phyloP scores from a whole-genome alignment of 305 asterid species.

The Fraxinus ornus region DNA sequence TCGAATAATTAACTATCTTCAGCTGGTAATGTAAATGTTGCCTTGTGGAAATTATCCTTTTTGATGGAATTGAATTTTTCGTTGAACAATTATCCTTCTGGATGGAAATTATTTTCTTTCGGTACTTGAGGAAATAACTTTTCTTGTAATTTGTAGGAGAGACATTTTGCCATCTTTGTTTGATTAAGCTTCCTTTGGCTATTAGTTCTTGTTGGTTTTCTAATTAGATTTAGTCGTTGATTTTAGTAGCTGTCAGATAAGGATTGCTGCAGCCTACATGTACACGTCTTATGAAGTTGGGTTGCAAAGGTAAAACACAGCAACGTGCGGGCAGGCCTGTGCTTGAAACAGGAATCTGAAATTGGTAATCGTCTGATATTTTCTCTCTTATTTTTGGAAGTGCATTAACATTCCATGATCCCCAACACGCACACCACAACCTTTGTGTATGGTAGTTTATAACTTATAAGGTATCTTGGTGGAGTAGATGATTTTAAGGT shows the following conservation, averaged over 20 bases:
- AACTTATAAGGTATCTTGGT: constrained; percentile 2
- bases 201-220: no score
- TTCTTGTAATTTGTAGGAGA: background rate
- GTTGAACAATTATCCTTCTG: background rate
- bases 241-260: background rate
- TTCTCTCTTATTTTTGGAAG: background rate
- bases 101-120: background rate
- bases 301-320: background rate
- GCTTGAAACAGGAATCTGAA: background rate
- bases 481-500: background rate
- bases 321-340: background rate
- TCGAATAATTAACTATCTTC: background rate
- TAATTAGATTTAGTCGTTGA: background rate
- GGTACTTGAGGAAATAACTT: background rate
- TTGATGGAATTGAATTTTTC: background rate
- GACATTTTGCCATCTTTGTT: background rate
- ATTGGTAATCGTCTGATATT: background rate
- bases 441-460: background rate
- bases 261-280: background rate
- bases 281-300: background rate
- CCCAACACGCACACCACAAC: background rate
- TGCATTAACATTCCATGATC: background rate
- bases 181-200: background rate
- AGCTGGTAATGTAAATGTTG: background rate
- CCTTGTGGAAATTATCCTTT: background rate